Base-by-base conservation (phyloP, 2,329 filamentous ascomycete species). In the Hypoxylon sp. region DNA sequence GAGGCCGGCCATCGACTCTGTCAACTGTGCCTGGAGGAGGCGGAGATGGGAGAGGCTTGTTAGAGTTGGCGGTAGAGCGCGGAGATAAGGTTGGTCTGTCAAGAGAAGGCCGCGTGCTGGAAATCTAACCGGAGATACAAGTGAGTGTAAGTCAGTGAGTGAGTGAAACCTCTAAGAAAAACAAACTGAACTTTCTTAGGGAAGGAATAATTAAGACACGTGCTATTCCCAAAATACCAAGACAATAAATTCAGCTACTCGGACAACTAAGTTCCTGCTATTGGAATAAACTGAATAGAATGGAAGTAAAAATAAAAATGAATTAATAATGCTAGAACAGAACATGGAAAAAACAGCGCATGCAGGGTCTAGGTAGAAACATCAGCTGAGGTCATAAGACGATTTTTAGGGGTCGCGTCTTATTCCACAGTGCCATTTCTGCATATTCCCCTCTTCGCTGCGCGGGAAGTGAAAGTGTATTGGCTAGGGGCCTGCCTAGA, bases 21-120 rank as follows among this genome's bases (percentile, higher is more conserved):
- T 78, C 73, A 59, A 65, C 47, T 27, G 70, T 69, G 47, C 71
- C 72, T 12, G 68, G 69, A 29, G 72, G 69, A 55, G 81, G 80
- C 42, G 80, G 77, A 34, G 75, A 79, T 29, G 81, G 81, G 40
- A 84, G 71, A 35, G 81, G 80, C 68, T 84, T 84, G 67, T 83
- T 81, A 48, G 75, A 69, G 62, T 81, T 75, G 60, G 73, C 61
- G 40, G 72, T 70, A 37, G 72, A 72, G 59, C 71, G 63, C 48
- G 62, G 61, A 27, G 63, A 63, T 31, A 61, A 51, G n/a, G 54
- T 20, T 8, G 35, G 53, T 48, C 60, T 52, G 46, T 60, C 62
- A 54, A 62, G 63, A 9, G 57, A 61, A 36, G 61, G 54, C 52
- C 58, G 55, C 36, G 59, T 40, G 41, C 59, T 63, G 13, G 63